These are phyloP conservation scores for Linum lewisii DNA, from an alignment of 345 rosid genomes.

Conservation along the genomic window DNA sequence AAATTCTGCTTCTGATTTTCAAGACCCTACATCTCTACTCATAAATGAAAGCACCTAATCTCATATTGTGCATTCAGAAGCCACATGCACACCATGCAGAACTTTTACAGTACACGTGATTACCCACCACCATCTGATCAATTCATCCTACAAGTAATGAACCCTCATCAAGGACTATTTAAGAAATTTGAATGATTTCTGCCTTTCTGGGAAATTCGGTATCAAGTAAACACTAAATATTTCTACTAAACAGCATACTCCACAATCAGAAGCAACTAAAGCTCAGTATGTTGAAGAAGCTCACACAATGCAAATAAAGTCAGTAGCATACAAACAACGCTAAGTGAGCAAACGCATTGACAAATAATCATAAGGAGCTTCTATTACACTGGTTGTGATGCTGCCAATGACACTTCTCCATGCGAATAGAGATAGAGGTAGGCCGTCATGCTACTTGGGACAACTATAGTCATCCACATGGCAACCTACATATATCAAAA, in stretches of 20 bases:
- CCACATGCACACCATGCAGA: no score
- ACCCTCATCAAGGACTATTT: neutral
- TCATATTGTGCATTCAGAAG: no score
- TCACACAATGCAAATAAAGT: slow-evolving; percentile 4
- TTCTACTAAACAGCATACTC: neutral
- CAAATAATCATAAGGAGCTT: slow-evolving; percentile 29
- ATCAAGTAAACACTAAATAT: neutral
- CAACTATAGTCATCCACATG: slow-evolving; percentile 89
- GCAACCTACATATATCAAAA: slow-evolving; percentile 61
- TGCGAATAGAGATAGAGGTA: slow-evolving; percentile 92
- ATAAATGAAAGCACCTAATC: no score
- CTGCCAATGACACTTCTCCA: slow-evolving; percentile 91
- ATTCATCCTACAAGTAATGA: neutral
- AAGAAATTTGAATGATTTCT: neutral
- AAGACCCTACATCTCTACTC: no score
- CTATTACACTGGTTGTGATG: slow-evolving; percentile 99
- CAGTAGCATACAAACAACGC: slow-evolving; percentile 2
- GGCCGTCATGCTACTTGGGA: slow-evolving; percentile 89
- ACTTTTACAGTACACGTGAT: no score
- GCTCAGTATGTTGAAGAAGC: neutral
- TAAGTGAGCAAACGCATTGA: neutral
- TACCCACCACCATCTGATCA: no score
- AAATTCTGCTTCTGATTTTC: no score
- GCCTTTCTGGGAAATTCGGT: neutral
- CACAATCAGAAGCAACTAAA: neutral